Percentiles rank a stretch among this genome's conserved stretches.
Evolutionary conservation across 2,329 filamentous ascomycete species (phyloP).

Genomic region (Knufia petricola): DNA sequence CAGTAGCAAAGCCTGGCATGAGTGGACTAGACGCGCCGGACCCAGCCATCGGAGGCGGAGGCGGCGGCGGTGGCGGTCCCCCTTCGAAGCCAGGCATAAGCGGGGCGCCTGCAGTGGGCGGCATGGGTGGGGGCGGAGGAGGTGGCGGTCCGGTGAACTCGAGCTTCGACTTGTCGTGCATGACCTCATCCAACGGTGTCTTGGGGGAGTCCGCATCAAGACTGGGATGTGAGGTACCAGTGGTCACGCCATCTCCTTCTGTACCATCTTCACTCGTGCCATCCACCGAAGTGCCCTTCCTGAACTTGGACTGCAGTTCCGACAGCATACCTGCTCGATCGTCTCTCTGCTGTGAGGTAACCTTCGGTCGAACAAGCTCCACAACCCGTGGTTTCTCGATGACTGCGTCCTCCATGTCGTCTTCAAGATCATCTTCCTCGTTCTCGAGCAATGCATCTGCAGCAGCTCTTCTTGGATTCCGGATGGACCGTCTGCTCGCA

Average conservation of each 20-base stretch:
- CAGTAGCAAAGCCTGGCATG: constrained; percentile 37
- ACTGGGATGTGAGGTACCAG: constrained; percentile 65
- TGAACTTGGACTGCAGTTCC: constrained; percentile 68
- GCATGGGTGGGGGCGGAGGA: constrained; percentile 27
- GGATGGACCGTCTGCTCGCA: constrained; percentile 28
- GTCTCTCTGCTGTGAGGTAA: constrained; percentile 52
- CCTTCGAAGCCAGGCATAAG: constrained; percentile 32
- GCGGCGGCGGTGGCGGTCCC: constrained; percentile 42
- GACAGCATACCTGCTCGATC: constrained; percentile 58
- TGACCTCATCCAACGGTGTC: constrained; percentile 54
- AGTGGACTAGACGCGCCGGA: constrained; percentile 38
- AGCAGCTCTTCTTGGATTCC: constrained; percentile 29
- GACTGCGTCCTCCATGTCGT: constrained; percentile 49
- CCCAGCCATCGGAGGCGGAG: constrained; percentile 36
- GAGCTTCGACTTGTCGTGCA: constrained; percentile 28
- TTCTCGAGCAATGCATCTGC: constrained; percentile 30
- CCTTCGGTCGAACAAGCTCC: constrained; percentile 63
- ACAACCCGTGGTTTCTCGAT: constrained; percentile 73
- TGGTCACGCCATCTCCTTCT: constrained; percentile 56
- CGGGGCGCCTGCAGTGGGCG: constrained; percentile 27
- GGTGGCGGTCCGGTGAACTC: constrained; percentile 30
- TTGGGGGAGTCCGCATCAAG: constrained; percentile 61
- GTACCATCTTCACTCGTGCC: constrained; percentile 52
- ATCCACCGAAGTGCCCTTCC: constrained; percentile 51
- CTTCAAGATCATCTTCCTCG: constrained; percentile 40